phyloP scores from a whole-genome alignment of 2,329 filamentous ascomycete species.

The Blastomyces emzantsi region DNA sequence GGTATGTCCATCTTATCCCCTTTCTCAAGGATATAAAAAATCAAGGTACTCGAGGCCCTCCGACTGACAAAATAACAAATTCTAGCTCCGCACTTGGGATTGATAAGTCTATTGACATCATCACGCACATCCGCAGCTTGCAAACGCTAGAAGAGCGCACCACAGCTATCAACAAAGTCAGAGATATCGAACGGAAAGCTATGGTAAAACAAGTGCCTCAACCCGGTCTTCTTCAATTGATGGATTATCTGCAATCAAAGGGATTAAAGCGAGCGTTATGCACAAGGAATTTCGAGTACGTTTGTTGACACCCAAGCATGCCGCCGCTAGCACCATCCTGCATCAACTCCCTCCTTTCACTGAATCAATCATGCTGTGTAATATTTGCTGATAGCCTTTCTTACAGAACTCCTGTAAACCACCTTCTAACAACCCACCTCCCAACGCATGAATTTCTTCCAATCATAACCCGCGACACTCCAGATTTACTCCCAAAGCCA shows the following conservation, averaged over 20 bases:
- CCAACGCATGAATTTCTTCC: conserved; percentile 59
- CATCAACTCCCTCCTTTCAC: not conserved
- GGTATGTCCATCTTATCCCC: conserved; percentile 30
- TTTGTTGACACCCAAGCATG: conserved; percentile 8
- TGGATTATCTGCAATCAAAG: conserved; percentile 67
- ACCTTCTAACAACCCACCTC: conserved; percentile 60
- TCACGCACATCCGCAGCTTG: conserved; percentile 74
- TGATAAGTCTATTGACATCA: conserved; percentile 65
- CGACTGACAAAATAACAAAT: not conserved
- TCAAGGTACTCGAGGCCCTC: conserved; percentile 26
- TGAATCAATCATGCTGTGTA: not conserved
- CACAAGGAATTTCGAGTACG: conserved; percentile 81
- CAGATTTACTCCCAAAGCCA: conserved; percentile 63
- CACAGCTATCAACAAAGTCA: conserved; percentile 62
- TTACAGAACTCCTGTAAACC: conserved; percentile 33
- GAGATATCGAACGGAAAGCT: conserved; percentile 66
- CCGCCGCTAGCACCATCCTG: not conserved
- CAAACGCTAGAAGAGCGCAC: conserved; percentile 51
- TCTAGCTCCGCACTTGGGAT: conserved; percentile 57
- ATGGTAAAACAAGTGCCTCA: conserved; percentile 77
- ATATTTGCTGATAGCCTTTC: not conserved
- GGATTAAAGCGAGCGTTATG: conserved; percentile 72
- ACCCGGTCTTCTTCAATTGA: conserved; percentile 65
- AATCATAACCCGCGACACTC: conserved; percentile 71
- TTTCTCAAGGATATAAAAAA: not conserved